Percentiles rank a stretch among this genome's conserved stretches.
These are phyloP conservation scores for Talaromyces sp. DNA, from an alignment of 2,329 filamentous ascomycete genomes.

Conservation along the genomic window DNA sequence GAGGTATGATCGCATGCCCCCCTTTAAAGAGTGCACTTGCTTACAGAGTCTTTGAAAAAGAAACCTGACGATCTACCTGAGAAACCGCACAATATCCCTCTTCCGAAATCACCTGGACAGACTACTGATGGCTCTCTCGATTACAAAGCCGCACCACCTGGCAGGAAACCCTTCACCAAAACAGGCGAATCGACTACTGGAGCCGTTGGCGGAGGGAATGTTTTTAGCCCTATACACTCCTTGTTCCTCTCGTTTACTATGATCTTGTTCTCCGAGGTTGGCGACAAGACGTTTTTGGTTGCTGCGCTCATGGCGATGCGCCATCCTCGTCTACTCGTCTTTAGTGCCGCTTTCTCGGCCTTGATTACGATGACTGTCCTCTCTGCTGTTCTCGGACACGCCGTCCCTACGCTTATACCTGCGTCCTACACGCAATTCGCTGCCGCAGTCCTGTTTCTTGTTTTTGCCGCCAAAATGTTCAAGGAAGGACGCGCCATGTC, in stretches of 20 bases:
- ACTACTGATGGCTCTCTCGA: slow-evolving; percentile 37
- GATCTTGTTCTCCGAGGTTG: slow-evolving; percentile 95
- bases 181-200: slow-evolving; percentile 26
- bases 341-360: slow-evolving; percentile 89
- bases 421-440: slow-evolving; percentile 87
- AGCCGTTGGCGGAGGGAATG: slow-evolving; percentile 26
- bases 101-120: slow-evolving; percentile 56
- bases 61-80: slow-evolving; percentile 79
- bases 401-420: slow-evolving; percentile 83
- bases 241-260: slow-evolving; percentile 90
- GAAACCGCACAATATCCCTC: slow-evolving; percentile 70
- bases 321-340: slow-evolving; percentile 87
- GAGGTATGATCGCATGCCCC: slow-evolving; percentile 50
- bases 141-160: slow-evolving; percentile 30
- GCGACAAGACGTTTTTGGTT: slow-evolving; percentile 97
- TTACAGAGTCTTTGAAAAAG: slow-evolving; percentile 43
- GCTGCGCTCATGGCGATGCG: slow-evolving; percentile 99
- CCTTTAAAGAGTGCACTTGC: background rate
- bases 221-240: slow-evolving; percentile 80
- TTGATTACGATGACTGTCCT: slow-evolving; percentile 92
- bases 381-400: slow-evolving; percentile 87
- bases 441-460: slow-evolving; percentile 78
- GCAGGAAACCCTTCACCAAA: slow-evolving; percentile 20
- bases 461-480: slow-evolving; percentile 82
- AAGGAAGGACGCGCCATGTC: slow-evolving; percentile 86